A percentile compares a stretch with the other conserved stretches of the same genome.
phyloP scores from a whole-genome alignment of 139 green algal genomes.

The Picochlorum sp. region DNA sequence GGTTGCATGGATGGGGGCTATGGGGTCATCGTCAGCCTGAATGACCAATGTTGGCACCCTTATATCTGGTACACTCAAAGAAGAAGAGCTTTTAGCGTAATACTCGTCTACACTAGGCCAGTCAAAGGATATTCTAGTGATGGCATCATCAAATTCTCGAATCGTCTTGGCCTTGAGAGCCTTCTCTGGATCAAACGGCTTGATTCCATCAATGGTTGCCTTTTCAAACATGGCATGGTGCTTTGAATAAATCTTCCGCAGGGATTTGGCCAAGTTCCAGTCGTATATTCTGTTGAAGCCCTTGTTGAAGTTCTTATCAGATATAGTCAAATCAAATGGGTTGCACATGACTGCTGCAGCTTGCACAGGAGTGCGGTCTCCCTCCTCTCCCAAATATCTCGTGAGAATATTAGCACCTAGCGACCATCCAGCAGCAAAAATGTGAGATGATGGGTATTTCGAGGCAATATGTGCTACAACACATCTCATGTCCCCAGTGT shows the following conservation, averaged over 20 bases:
- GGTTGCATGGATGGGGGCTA: constrained; percentile 67
- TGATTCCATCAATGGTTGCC: not conserved
- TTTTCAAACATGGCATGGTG: constrained; percentile 55
- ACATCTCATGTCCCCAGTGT: constrained; percentile 74
- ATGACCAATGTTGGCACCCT: constrained; percentile 22
- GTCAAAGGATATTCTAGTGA: constrained; percentile 59
- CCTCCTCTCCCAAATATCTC: constrained; percentile 64
- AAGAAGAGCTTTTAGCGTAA: constrained; percentile 51
- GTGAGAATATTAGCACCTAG: constrained; percentile 89
- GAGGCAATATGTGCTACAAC: constrained; percentile 48
- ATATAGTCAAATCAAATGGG: constrained; percentile 73
- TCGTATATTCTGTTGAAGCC: constrained; percentile 90
- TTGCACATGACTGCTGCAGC: constrained; percentile 90
- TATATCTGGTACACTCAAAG: constrained; percentile 21
- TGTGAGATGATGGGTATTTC: constrained; percentile 32
- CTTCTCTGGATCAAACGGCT: constrained; percentile 28
- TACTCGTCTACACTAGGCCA: constrained; percentile 78
- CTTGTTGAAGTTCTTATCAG: constrained; percentile 53
- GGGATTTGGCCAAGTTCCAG: constrained; percentile 45
- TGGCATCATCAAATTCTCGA: constrained; percentile 74
- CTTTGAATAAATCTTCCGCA: constrained; percentile 55
- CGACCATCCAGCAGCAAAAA: constrained; percentile 80
- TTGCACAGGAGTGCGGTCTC: constrained; percentile 44
- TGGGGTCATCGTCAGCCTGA: constrained; percentile 78
- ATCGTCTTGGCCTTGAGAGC: constrained; percentile 50